phyloP scores from a whole-genome alignment of 371 early-diverging fungal genomes.

The Mortierella sp. region DNA sequence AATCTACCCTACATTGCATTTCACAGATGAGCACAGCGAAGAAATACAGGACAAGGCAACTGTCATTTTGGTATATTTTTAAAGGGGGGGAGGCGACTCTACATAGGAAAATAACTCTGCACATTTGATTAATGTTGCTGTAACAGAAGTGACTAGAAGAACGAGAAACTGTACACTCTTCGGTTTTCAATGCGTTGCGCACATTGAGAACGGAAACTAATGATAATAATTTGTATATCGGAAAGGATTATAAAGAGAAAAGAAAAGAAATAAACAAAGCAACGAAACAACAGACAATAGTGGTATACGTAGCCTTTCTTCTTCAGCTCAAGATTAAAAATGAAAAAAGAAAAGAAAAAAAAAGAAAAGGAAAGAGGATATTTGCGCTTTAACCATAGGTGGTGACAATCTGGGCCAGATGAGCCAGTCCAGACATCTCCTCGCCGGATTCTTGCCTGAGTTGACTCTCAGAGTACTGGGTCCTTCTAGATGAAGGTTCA shows the following conservation, averaged over 20 bases:
- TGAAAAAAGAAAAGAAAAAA: slow-evolving; percentile 1
- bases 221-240: not conserved
- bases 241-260: not conserved
- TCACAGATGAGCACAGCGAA: too few species aligned
- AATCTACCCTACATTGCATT: too few species aligned
- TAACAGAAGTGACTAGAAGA: not conserved
- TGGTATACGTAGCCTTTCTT: slow-evolving; percentile 11
- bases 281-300: slow-evolving; percentile 2
- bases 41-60: too few species aligned
- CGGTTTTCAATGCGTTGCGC: too few species aligned
- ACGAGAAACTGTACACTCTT: not conserved
- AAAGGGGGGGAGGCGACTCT: too few species aligned
- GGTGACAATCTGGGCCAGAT: slow-evolving; percentile 52
- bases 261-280: slow-evolving; percentile 1
- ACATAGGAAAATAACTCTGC: too few species aligned
- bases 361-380: not conserved
- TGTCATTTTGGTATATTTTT: too few species aligned
- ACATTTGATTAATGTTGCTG: too few species aligned
- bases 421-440: slow-evolving; percentile 46
- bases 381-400: slow-evolving; percentile 35
- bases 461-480: not conserved
- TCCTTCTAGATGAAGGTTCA: slow-evolving; percentile 4
- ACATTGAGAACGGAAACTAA: too few species aligned
- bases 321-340: not conserved
- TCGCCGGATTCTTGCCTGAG: slow-evolving; percentile 25